Base-by-base conservation (phyloP, 345 rosid species). In the Trapa incisa region DNA sequence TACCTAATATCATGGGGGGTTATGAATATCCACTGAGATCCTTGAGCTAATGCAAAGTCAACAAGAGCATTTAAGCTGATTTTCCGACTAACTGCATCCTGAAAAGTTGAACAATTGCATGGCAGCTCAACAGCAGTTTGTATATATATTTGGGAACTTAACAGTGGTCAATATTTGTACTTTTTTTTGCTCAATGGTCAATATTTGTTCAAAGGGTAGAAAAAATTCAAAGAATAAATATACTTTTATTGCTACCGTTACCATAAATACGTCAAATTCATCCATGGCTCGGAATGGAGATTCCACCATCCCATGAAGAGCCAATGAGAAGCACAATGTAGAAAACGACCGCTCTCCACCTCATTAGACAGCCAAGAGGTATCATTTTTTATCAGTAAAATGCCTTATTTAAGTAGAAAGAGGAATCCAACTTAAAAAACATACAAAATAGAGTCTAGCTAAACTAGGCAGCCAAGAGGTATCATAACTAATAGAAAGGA, bases 281-380 rank as follows among this genome's bases (percentile, higher is more conserved):
- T 91, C 99, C 99, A 94, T 94, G 0, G 97, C 99, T 76, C 97
- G 86, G 70, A 94, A 94, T 69, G 99, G 96, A 29, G 96, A 82
- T 75, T 91, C 99, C 6, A 91, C 87, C 96, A 91, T 89, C 69
- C 81, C 81, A 76, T 94, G 99, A 74, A 94, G 96, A 68, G 96
- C 91, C 68, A 94, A 75, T 2, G 96, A 89, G 81, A 94, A 94
- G 82, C 97, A 94, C 72, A 94, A 70, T 17, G 99, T 94, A 41
- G 97, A 94, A 78, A 94, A 91, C 64, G 99, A 91, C 63, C 99
- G 97, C 72, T 94, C 99, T 37, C 97, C 99, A 52, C 99, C 99
- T 94, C 68, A 68, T 70, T 64, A 72, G 37, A 75, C 61, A 53
- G 62, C 42, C 29, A 22, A 22, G 29, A 22, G 29, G 29, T 22